Percentiles rank a stretch among this genome's conserved stretches.
These are phyloP conservation scores for Russula brevipes DNA, from an alignment of 768 basidiomycete genomes.

Conservation along the genomic window DNA sequence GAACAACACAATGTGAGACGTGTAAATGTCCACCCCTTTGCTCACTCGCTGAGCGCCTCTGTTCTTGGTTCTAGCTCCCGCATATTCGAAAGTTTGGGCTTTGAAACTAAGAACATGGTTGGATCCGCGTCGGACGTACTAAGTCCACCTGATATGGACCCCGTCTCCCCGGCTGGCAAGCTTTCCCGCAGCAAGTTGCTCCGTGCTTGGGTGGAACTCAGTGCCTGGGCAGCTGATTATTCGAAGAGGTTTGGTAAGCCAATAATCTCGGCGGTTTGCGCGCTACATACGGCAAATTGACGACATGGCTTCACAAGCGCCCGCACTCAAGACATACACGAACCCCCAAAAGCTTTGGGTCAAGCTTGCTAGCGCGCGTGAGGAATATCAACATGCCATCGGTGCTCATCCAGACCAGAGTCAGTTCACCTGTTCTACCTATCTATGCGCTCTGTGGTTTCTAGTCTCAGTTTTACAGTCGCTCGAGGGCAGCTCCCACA, in stretches of 20 bases:
- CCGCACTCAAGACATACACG: constrained; percentile 40
- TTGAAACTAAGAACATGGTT: constrained; percentile 28
- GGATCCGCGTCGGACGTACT: constrained; percentile 40
- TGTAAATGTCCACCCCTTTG: background rate
- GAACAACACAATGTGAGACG: constrained; percentile 52
- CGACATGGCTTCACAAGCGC: constrained; percentile 37
- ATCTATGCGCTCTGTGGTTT: background rate
- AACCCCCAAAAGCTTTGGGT: constrained; percentile 43
- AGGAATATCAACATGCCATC: constrained; percentile 66
- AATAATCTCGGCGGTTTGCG: constrained; percentile 8
- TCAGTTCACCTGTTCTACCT: constrained; percentile 34
- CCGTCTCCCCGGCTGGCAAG: constrained; percentile 41
- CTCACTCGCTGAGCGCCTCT: background rate
- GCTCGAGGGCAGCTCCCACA: constrained; percentile 47
- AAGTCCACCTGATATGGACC: constrained; percentile 52
- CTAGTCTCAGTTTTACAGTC: constrained; percentile 37
- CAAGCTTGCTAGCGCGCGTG: constrained; percentile 53
- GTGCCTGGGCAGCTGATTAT: constrained; percentile 61
- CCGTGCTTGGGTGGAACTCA: constrained; percentile 75
- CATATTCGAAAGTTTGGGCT: constrained; percentile 42
- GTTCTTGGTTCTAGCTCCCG: constrained; percentile 31
- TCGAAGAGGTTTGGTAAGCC: constrained; percentile 42
- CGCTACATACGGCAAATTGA: background rate
- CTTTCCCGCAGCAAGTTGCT: constrained; percentile 57
- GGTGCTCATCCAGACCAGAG: constrained; percentile 78